Percentiles rank a stretch among this genome's conserved stretches.
These are phyloP conservation scores for Mycena epipterygia DNA, from an alignment of 768 basidiomycete genomes.

Conservation along the genomic window DNA sequence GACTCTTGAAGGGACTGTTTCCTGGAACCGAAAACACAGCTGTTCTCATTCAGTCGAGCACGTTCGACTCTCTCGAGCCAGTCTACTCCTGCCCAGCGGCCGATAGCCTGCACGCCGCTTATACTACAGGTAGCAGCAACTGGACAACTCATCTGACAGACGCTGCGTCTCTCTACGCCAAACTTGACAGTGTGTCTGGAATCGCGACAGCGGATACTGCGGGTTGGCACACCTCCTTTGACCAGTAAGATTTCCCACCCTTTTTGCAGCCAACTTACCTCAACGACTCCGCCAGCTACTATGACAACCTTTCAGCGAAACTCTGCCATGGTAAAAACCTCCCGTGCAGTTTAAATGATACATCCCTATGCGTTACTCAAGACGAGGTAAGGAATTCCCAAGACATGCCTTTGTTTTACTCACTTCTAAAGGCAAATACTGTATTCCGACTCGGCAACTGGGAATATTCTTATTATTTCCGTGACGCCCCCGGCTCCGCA, in stretches of 20 bases:
- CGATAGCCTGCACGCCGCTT: slow-evolving; percentile 47
- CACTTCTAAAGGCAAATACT: slow-evolving; percentile 53
- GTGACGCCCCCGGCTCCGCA: slow-evolving; percentile 60
- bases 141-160: slow-evolving; percentile 60
- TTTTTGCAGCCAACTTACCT: not conserved
- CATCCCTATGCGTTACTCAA: slow-evolving; percentile 58
- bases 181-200: slow-evolving; percentile 60
- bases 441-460: slow-evolving; percentile 72
- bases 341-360: slow-evolving; percentile 61
- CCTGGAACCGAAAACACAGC: slow-evolving; percentile 50
- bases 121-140: slow-evolving; percentile 54
- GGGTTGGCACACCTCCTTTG: slow-evolving; percentile 66
- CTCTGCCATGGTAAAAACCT: slow-evolving; percentile 61
- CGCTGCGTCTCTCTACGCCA: slow-evolving; percentile 54
- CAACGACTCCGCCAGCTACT: not conserved
- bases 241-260: slow-evolving; percentile 54
- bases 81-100: slow-evolving; percentile 58
- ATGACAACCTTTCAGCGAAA: slow-evolving; percentile 64
- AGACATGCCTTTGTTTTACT: not conserved
- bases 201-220: slow-evolving; percentile 52
- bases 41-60: slow-evolving; percentile 55
- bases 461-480: slow-evolving; percentile 69
- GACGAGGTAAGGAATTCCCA: slow-evolving; percentile 48
- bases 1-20: slow-evolving; percentile 60
- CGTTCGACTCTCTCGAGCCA: slow-evolving; percentile 64